These are phyloP conservation scores for Phytopythium helicoides DNA, from an alignment of 352 stramenopile genomes.

Conservation along the genomic window DNA sequence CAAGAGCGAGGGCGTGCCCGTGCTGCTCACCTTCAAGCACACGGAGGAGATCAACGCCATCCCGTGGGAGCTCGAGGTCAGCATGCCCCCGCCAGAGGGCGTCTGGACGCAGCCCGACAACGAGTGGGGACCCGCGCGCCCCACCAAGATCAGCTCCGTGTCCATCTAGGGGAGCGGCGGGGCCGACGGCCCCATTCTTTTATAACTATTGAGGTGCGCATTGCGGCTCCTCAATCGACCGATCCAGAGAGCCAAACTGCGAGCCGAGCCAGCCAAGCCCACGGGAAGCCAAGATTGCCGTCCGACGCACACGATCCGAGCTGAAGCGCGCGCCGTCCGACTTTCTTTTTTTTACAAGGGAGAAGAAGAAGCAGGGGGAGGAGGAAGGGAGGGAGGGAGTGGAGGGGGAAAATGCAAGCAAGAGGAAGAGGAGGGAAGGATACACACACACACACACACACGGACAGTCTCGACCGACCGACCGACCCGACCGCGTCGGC, in stretches of 20 bases:
- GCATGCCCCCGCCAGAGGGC: conserved; percentile 73
- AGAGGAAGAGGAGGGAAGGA: too few relatives aligned
- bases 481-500: too few relatives aligned
- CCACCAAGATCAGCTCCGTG: conserved; percentile 83
- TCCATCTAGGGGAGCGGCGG: conserved; percentile 55
- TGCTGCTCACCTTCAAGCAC: conserved; percentile 84
- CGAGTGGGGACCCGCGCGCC: conserved; percentile 77
- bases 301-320: too few relatives aligned
- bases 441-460: too few relatives aligned
- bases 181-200: conserved; percentile 9
- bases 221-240: conserved; percentile 11
- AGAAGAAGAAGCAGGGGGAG: conserved; percentile 5
- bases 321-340: conserved; percentile 15
- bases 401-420: too few relatives aligned
- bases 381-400: background rate
- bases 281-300: conserved; percentile 1
- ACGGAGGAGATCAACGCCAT: conserved; percentile 73
- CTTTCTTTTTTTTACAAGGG: conserved; percentile 21
- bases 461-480: too few relatives aligned
- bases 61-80: conserved; percentile 76
- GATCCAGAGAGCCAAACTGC: too few relatives aligned
- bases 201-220: conserved; percentile 4
- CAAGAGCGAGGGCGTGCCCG: conserved; percentile 62
- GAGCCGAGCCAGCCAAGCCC: background rate
- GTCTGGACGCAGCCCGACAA: conserved; percentile 83